Percentiles rank a stretch among this genome's conserved stretches.
phyloP scores from a whole-genome alignment of 768 basidiomycete species.

The Termitomyces sp. region DNA sequence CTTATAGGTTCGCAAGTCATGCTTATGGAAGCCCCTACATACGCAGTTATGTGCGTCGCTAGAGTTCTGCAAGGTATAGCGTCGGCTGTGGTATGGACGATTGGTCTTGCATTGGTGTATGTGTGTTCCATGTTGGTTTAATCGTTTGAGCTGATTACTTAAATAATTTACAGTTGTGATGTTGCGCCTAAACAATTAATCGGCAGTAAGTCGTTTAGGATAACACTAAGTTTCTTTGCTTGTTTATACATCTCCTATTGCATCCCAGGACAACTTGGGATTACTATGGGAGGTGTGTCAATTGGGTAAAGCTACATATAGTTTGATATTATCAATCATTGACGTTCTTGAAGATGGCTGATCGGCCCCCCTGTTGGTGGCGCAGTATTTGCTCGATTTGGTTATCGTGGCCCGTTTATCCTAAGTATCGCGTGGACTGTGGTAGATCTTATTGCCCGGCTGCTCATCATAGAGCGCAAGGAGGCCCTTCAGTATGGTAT shows the following conservation, averaged over 20 bases:
- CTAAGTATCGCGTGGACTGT: constrained; percentile 40
- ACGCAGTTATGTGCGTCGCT: constrained; percentile 50
- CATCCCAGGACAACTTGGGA: constrained; percentile 47
- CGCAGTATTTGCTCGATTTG: constrained; percentile 43
- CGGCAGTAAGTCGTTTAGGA: constrained; percentile 34
- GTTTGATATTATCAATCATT: constrained; percentile 1
- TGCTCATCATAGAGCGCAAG: constrained; percentile 53
- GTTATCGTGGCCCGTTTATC: constrained; percentile 56
- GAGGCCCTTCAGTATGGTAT: constrained; percentile 42
- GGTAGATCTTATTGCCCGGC: constrained; percentile 46
- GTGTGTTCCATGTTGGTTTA: neutral
- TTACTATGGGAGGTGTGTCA: constrained; percentile 53
- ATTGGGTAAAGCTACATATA: constrained; percentile 32
- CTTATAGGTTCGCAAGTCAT: constrained; percentile 51
- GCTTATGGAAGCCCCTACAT: constrained; percentile 57
- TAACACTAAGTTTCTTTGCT: neutral
- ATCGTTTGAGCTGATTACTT: too few relatives aligned
- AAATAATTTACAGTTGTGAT: constrained; percentile 38
- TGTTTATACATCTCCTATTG: neutral
- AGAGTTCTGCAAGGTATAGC: constrained; percentile 55
- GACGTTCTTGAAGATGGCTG: constrained; percentile 29
- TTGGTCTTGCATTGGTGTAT: constrained; percentile 55
- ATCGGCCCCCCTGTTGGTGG: constrained; percentile 58
- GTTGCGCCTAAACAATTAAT: constrained; percentile 40
- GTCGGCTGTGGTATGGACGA: constrained; percentile 57